Evolutionary conservation across 306 rosid species (phyloP), one percentile per base, ranked within the genome.

Genomic region (Vigna unguiculata): DNA sequence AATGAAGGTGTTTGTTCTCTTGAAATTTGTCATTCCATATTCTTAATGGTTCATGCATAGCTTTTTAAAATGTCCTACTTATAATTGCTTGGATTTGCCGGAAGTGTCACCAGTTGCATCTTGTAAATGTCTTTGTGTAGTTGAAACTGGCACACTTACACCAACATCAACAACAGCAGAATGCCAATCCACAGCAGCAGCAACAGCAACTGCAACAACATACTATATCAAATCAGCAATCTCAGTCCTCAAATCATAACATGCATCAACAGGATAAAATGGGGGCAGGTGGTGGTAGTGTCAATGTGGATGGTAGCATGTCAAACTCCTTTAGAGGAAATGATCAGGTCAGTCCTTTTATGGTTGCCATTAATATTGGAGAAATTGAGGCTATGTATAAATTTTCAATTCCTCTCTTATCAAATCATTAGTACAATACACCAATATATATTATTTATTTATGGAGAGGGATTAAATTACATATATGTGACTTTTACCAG

Each of bases 321-420:
- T 88, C 99, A 30, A 92, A 92, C 82, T 90, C 98, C 34, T 91
- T 92, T 60, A 90, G 99, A 71, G 98, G 97, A 82, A 95, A 91
- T 74, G 99, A 96, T 72, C 99, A 96, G 97, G 99, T 96, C 84
- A 64, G 91, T 81, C 81, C 71, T 84, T 79, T 71, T 55, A 55
- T 52, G 38, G 73, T 70, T 73, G 60, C 45, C 4, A 6, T 43
- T 43, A 3, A 38, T 59, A 43, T 53, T 55, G 38, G 69, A 49
- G 75, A 46, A 38, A 38, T 72, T 64, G 46, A 38, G 11, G 54
- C 55, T 20, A 30, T 79, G 40, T 60, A 40, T 79, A 30, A 30
- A 32, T 48, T 83, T 30, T 58, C 47, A 1, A 61, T 63, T 76
- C 36, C 47, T 46, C 43, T 22, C 48, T 48, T n/a, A 25, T 24